A percentile compares a stretch with the other conserved stretches of the same genome.
These are phyloP conservation scores for Naegleria gruberi DNA, from an alignment of 208 protist genomes.

Conservation along the genomic window DNA sequence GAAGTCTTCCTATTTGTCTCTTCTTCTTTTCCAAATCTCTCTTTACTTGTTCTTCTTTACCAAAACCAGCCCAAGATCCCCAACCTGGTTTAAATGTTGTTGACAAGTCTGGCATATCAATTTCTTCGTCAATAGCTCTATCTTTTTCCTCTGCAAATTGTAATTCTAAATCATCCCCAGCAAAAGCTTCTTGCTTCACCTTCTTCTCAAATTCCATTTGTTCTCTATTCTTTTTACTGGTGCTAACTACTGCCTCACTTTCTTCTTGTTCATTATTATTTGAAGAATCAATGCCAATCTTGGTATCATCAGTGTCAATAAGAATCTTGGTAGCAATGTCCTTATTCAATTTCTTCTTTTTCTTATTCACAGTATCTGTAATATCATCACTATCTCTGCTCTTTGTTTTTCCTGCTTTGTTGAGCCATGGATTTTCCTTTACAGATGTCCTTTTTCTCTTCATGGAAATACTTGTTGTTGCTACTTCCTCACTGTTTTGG, in stretches of 20 bases:
- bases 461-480: not conserved
- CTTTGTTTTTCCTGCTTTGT: not conserved
- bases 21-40: not conserved
- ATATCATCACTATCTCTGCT: not conserved
- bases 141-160: not conserved
- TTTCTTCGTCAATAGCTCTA: not conserved
- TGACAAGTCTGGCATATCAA: not conserved
- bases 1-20: not conserved
- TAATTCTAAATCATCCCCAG: not conserved
- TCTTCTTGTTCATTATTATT: not conserved
- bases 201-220: not conserved
- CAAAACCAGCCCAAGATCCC: not conserved
- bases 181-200: not conserved
- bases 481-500: not conserved
- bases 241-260: not conserved
- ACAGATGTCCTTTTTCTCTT: not conserved
- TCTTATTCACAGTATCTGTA: not conserved
- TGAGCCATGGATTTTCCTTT: not conserved
- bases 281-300: not conserved
- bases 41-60: not conserved
- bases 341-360: not conserved
- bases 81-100: not conserved
- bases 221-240: not conserved
- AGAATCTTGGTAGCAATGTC: not conserved
- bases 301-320: not conserved